Conservation (phyloP, 192 early-diverging fungal genomes). For the Coemansia sp. region DNA sequence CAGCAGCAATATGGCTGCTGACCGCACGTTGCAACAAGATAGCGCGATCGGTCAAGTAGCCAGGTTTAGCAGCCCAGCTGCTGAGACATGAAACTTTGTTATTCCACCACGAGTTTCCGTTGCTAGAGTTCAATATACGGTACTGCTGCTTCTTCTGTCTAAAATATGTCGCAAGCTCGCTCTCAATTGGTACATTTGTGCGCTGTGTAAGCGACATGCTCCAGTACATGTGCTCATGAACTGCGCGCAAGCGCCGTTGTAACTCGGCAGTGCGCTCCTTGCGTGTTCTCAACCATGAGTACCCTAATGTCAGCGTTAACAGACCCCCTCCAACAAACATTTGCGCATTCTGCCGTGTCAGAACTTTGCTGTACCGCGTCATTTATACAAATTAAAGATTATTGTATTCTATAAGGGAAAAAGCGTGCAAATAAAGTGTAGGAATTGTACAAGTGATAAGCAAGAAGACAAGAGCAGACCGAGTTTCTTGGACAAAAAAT, state of each 20-base stretch:
- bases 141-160: neutral
- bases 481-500: neutral
- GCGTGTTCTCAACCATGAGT: slow-evolving; percentile 26
- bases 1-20: neutral
- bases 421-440: neutral
- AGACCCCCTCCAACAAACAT: slow-evolving; percentile 35
- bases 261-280: slow-evolving; percentile 29
- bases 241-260: slow-evolving; percentile 13
- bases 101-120: slow-evolving; percentile 36
- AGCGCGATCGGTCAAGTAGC: slow-evolving; percentile 11
- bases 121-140: neutral
- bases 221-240: slow-evolving; percentile 46
- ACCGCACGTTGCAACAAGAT: slow-evolving; percentile 3
- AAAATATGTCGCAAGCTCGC: slow-evolving; percentile 1
- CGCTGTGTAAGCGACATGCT: slow-evolving; percentile 48
- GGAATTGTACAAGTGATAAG: neutral
- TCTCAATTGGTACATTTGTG: neutral
- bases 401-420: neutral
- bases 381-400: slow-evolving; percentile 12
- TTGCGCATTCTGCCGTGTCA: slow-evolving; percentile 37
- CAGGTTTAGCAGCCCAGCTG: slow-evolving; percentile 26
- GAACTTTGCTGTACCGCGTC: slow-evolving; percentile 36
- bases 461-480: neutral
- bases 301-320: slow-evolving; percentile 18
- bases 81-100: slow-evolving; percentile 12